Conservation (phyloP, 75 land plant genomes). For the Chamaecyparis obtusa region DNA sequence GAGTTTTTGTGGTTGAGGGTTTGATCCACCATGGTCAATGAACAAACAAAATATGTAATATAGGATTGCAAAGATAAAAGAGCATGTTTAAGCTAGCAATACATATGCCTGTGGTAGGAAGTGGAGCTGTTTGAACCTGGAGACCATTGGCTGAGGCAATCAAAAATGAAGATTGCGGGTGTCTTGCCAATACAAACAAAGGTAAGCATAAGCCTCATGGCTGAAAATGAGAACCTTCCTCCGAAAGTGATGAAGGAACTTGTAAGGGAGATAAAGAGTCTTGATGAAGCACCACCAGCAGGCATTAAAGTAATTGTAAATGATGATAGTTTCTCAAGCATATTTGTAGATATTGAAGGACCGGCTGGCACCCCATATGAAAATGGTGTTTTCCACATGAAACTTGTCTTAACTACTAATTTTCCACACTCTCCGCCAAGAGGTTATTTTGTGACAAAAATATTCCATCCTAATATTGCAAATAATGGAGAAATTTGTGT, state of each 20-base stretch:
- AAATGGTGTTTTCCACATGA: constrained; percentile 92
- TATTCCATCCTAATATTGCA: constrained; percentile 98
- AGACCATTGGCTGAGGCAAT: too few relatives aligned
- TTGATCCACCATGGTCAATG: too few relatives aligned
- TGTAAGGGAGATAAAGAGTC: constrained; percentile 88
- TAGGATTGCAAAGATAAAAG: too few relatives aligned
- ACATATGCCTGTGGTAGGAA: too few relatives aligned
- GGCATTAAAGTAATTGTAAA: constrained; percentile 89
- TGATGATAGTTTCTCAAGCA: constrained; percentile 90
- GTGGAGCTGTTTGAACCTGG: too few relatives aligned
- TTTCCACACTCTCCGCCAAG: constrained; percentile 97
- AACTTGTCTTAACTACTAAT: constrained; percentile 75
- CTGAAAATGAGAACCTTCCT: constrained; percentile 97
- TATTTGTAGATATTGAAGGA: constrained; percentile 97
- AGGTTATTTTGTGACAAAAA: constrained; percentile 94
- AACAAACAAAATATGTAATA: too few relatives aligned
- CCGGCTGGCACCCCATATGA: constrained; percentile 99
- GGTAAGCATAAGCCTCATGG: too few relatives aligned
- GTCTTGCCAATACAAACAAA: too few relatives aligned
- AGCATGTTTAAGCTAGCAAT: too few relatives aligned
- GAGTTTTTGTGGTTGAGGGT: too few relatives aligned
- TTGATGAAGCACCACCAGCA: constrained; percentile 96
- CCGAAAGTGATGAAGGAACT: constrained; percentile 95
- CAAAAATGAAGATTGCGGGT: too few relatives aligned
- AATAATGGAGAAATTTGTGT: constrained; percentile 98